Base-by-base conservation (phyloP, 2,329 filamentous ascomycete genomes). In the Apiospora phragmitis region DNA sequence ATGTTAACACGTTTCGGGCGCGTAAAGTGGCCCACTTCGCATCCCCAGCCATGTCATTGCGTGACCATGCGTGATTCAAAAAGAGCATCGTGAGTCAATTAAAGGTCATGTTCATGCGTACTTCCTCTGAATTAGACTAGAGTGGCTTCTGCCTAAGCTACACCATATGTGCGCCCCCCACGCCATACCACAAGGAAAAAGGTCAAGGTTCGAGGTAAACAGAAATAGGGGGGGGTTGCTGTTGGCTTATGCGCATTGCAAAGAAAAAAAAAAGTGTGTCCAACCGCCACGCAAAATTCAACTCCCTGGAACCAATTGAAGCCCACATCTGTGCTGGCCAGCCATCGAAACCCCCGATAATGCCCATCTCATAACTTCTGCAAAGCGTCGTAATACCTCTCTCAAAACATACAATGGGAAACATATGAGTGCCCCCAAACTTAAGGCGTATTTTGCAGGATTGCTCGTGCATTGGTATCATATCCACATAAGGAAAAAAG, bases 401-500 rank as follows among this genome's bases (percentile, higher is more conserved):
- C 55, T 32, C 55, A 11, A 38, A 62, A 62, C 18, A 62, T 62
- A n/a, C 38, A 67, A 42, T 18, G 38, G 45, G 14, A 42, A 43
- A 67, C 38, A 67, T 32, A 29, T 32, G n/a, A 26, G 24, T 67
- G 55, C 65, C 42, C 65, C 65, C 24, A 67, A 45, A 67, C 24
- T 29, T 14, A 32, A 67, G 14, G 32, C 18, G 51, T 71, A 32
- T 66, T 35, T 41, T 38, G 70, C 68, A 68, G 62, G 41, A 42
- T 51, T 65, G 68, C 66, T 71, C 67, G 67, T 68, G 42, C 68
- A 29, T 47, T 62, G 68, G 68, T 65, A 71, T 71, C 70, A 70
- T 71, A 67, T 68, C 69, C 68, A 71, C 68, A 66, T 71, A 45
- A 70, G 66, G 29, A 71, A 70, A 68, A 35, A 29, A 26, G 35